Evolutionary conservation across 441 rosid species (phyloP), one percentile per base, ranked within the genome.

Genomic region (Populus hybrid): DNA sequence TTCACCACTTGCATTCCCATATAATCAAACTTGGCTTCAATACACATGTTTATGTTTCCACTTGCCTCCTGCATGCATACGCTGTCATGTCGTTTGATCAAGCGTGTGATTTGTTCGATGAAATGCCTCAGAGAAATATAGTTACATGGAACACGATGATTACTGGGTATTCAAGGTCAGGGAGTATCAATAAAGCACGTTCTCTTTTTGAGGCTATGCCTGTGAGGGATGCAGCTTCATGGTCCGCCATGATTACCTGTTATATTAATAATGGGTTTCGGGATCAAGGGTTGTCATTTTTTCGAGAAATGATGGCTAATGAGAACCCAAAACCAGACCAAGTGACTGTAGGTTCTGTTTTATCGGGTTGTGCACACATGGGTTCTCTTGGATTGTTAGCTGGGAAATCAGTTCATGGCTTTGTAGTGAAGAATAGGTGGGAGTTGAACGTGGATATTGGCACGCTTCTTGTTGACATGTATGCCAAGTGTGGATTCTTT

Each of bases 81-180:
- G 83, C 23, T 0, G 33, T 74, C 18, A 63, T 74, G 16, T 86
- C 85, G 2, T 83, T 91, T 65, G 83, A 80, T 18, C 87, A 87
- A 83, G 91, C 94, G 24, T 81, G 84, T 73, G 53, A 23, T 3
- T 79, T 91, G 77, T 92, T 92, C 81, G 88, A 86, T 28, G 85
- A 87, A 72, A 87, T 94, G 89, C 92, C 92, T 0, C 85, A 82
- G 82, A 85, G 75, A 83, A 92, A 87, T 53, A 73, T 85, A 18
- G 86, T 92, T 7, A 89, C 92, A 1, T 88, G 94, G 92, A 94
- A 95, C 23, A 81, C 90, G 5, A 88, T 92, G 91, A 78, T 94
- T 68, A 82, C 84, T 66, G 91, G 91, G 71, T 86, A 83, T 3
- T 78, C 87, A 11, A 88, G 88, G 2, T 83, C 78, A 2, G 95